Evolutionary conservation across 1,284 basidiomycete genomes (phyloP).

Genomic region (Filobasidium uniguttulatum): DNA sequence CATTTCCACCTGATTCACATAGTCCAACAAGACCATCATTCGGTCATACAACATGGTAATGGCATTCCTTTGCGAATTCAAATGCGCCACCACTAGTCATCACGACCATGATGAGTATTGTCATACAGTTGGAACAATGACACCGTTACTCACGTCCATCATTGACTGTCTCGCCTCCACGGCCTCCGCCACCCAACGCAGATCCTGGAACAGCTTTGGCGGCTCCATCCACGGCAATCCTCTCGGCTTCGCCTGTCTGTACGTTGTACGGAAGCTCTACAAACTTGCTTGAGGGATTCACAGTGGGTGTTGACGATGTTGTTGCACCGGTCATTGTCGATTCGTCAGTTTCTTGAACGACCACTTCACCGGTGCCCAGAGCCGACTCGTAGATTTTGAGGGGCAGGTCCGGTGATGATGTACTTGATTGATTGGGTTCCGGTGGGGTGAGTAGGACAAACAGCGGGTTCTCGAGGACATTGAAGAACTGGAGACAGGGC

Average conservation of each 20-base stretch:
- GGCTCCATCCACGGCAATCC: slow-evolving; percentile 94
- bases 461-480: slow-evolving; percentile 40
- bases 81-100: slow-evolving; percentile 75
- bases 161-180: slow-evolving; percentile 17
- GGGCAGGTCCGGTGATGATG: slow-evolving; percentile 48
- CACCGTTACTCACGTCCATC: neutral
- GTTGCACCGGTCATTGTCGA: neutral
- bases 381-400: slow-evolving; percentile 81
- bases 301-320: neutral
- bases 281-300: slow-evolving; percentile 38
- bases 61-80: slow-evolving; percentile 83
- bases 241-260: slow-evolving; percentile 96
- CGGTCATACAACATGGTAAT: slow-evolving; percentile 92
- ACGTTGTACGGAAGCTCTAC: slow-evolving; percentile 57
- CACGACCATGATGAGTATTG: neutral
- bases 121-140: too few species aligned
- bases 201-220: slow-evolving; percentile 65
- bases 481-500: slow-evolving; percentile 46
- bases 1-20: slow-evolving; percentile 49
- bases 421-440: slow-evolving; percentile 14
- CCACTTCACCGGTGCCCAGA: slow-evolving; percentile 53
- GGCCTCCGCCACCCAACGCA: slow-evolving; percentile 50
- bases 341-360: too few species aligned
- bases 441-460: slow-evolving; percentile 40
- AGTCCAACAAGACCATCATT: slow-evolving; percentile 65